A percentile compares a stretch with the other conserved stretches of the same genome.
phyloP scores from a whole-genome alignment of 371 early-diverging fungal species.

The Choanephora cucurbitarum region DNA sequence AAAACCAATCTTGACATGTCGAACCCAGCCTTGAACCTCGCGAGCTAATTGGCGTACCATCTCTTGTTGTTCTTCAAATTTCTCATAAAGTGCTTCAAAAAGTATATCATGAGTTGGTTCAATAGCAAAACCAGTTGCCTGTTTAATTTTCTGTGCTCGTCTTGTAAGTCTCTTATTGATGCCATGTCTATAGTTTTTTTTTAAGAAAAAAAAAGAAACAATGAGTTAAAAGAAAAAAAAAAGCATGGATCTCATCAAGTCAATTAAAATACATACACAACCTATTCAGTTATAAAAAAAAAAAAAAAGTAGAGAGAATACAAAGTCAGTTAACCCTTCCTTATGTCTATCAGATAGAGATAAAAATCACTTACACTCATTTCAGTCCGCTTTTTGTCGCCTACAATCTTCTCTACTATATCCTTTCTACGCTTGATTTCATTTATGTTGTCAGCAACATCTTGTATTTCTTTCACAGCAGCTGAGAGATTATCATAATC shows the following conservation, averaged over 20 bases:
- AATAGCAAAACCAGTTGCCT: constrained; percentile 41
- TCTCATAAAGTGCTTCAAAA: constrained; percentile 60
- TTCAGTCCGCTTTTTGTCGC: constrained; percentile 68
- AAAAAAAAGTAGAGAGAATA: constrained; percentile 16
- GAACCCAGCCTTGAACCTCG: constrained; percentile 59
- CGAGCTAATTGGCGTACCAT: constrained; percentile 51
- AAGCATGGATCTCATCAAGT: no score
- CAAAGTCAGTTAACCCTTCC: constrained; percentile 10
- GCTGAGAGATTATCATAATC: constrained; percentile 58
- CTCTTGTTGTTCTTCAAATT: constrained; percentile 63
- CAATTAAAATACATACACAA: constrained; percentile 35
- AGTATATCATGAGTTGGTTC: constrained; percentile 59
- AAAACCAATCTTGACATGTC: constrained; percentile 59
- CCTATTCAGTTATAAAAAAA: no score
- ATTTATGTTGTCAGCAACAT: constrained; percentile 83
- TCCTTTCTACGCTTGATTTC: constrained; percentile 86
- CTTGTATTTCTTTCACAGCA: constrained; percentile 59
- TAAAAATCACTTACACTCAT: constrained; percentile 48
- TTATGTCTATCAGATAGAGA: not conserved
- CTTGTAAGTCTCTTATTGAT: constrained; percentile 69
- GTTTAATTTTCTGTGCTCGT: constrained; percentile 48
- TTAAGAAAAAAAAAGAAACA: not conserved
- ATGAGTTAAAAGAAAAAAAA: no score
- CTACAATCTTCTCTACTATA: constrained; percentile 83
- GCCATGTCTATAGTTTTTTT: constrained; percentile 65